Base-by-base conservation (phyloP, 1,139 yeast species). In the Yamadazyma triangularis region DNA sequence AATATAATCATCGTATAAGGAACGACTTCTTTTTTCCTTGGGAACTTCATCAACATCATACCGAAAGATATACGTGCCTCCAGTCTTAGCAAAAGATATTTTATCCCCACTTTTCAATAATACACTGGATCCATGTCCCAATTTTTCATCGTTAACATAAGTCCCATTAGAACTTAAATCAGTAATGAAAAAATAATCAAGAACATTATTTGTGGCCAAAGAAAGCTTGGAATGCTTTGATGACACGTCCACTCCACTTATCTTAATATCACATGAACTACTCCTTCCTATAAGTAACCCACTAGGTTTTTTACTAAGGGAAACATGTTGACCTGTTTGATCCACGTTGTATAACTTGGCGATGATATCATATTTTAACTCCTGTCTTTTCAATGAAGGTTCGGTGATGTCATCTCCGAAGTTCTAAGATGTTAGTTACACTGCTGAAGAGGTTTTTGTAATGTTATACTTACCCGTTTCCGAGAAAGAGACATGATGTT, bases 131-230 rank as follows among this genome's bases (percentile, higher is more conserved):
- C 67, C 68, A 27, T 64, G 70, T 0, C 78, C 79, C 3, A 80
- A 47, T 27, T 63, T 50, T 24, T 68, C 71, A 11, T 76, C 84
- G 45, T 82, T 83, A 11, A 82, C 60, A 42, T 61, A 78, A 0
- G 85, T 73, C 2, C 91, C 91, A 48, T 82, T 82, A 4, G 84
- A 62, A 41, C 87, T 79, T 27, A 64, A 45, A 50, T 82, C 89
- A 3, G 73, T 64, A 13, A 80, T 47, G 38, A 70, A 70, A 23
- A 78, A 52, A 27, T 72, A 56, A 29, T 68, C 72, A 18, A 64
- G 51, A 7, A 28, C 28, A 14, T 57, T 58, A 14, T 61, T 57
- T 19, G 60, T 60, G 15, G 40, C 40, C 19, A 72, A 50, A 11
- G 68, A 55, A 11, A 81, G 51, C 36, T 70, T 68, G 41, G 87